phyloP scores from a whole-genome alignment of 257 asterid species.

The Ilex asprella region DNA sequence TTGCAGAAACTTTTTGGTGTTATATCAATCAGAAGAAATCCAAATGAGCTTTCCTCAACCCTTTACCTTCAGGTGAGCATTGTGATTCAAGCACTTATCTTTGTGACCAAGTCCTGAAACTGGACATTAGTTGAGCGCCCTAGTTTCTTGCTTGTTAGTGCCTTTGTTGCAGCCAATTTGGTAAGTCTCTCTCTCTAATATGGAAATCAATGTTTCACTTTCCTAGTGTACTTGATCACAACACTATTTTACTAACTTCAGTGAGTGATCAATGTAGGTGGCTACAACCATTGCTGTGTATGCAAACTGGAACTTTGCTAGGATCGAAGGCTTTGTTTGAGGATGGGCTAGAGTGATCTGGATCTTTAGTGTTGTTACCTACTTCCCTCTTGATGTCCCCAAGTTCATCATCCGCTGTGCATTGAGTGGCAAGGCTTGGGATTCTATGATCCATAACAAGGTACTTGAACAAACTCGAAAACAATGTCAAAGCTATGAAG shows the following conservation, averaged over 20 bases:
- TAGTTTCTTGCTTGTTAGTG: constrained; percentile 52
- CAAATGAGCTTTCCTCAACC: constrained; percentile 60
- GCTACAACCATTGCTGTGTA: constrained; percentile 68
- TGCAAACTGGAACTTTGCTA: constrained; percentile 65
- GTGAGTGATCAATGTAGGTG: constrained; percentile 22
- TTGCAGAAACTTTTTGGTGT: constrained; percentile 41
- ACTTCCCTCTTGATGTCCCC: constrained; percentile 73
- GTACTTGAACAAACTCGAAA: constrained; percentile 13
- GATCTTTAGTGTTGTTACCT: constrained; percentile 63
- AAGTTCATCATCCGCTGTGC: constrained; percentile 58
- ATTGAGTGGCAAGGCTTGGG: constrained; percentile 76
- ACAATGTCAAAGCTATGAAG: not conserved
- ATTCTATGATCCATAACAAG: constrained; percentile 70
- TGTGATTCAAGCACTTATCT: constrained; percentile 84
- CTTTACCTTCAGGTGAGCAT: constrained; percentile 95
- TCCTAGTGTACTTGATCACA: not conserved
- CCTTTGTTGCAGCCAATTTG: constrained; percentile 70
- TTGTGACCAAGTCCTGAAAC: constrained; percentile 75
- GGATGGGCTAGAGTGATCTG: constrained; percentile 84
- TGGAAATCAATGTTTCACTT: not conserved
- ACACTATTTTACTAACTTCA: not conserved
- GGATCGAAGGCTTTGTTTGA: constrained; percentile 79
- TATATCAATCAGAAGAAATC: constrained; percentile 38
- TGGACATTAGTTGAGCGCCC: constrained; percentile 87
- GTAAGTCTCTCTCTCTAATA: constrained; percentile 20